Conservation (phyloP, 2,329 filamentous ascomycete genomes). For the Pyrenochaeta sp. region DNA sequence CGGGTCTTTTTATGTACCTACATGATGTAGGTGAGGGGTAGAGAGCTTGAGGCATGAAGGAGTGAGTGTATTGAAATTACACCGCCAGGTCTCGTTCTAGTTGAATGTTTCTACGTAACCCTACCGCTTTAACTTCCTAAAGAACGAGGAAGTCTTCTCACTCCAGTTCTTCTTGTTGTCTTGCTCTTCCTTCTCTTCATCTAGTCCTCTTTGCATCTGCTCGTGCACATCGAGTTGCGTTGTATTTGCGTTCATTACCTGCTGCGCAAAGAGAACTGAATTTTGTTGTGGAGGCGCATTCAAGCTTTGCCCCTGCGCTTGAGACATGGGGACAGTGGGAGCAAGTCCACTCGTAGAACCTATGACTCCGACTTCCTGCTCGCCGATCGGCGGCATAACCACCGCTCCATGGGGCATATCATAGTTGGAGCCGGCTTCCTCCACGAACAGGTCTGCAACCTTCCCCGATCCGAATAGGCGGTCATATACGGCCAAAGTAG, state of each 20-base stretch:
- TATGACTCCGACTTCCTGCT: constrained; percentile 15
- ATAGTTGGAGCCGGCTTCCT: constrained; percentile 46
- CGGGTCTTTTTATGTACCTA: no score
- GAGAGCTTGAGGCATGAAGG: no score
- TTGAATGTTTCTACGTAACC: no score
- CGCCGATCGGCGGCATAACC: constrained; percentile 5
- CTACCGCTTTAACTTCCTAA: constrained; percentile 10
- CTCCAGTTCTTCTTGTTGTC: constrained; percentile 3
- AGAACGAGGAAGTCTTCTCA: constrained; percentile 9
- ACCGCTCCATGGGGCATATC: constrained; percentile 31
- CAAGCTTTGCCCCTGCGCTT: constrained; percentile 7
- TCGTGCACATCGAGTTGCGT: constrained; percentile 54
- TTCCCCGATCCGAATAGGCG: constrained; percentile 58
- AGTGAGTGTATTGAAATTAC: no score
- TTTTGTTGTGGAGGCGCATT: constrained; percentile 38
- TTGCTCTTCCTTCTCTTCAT: not conserved
- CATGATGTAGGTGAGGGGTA: no score
- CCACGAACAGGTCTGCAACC: constrained; percentile 61
- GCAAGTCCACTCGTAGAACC: constrained; percentile 8
- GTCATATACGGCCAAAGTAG: constrained; percentile 62
- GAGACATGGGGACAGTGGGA: no score
- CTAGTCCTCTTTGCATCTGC: constrained; percentile 7
- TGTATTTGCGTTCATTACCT: constrained; percentile 64
- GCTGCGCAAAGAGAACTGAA: constrained; percentile 58
- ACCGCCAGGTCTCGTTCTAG: no score